Conservation (phyloP, 257 asterid species). For the Asclepias syriaca region DNA sequence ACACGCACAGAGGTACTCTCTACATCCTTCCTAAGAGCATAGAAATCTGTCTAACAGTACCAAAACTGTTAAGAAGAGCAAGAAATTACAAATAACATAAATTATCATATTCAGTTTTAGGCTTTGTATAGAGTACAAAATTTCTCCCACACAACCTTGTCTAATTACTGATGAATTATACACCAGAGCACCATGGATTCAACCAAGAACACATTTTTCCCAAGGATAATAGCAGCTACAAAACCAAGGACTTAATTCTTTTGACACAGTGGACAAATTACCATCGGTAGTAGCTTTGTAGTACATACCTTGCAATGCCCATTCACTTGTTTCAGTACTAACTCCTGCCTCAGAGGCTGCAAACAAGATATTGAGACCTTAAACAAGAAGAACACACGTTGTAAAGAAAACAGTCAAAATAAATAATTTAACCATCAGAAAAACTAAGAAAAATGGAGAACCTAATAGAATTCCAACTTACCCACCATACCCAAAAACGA, state of each 20-base stretch:
- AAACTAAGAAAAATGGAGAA: not conserved
- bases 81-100: not conserved
- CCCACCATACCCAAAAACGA: not conserved
- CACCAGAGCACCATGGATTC: not conserved
- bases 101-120: not conserved
- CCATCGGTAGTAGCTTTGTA: not conserved
- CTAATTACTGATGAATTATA: not conserved
- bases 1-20: slow-evolving; percentile 62
- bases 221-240: not conserved
- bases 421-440: not conserved
- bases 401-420: not conserved
- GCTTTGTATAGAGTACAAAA: no score
- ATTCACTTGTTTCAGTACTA: slow-evolving; percentile 63
- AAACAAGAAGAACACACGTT: slow-evolving; percentile 21
- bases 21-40: slow-evolving; percentile 74
- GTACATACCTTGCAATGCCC: slow-evolving; percentile 84
- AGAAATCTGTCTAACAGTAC: slow-evolving; percentile 62
- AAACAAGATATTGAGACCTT: slow-evolving; percentile 42
- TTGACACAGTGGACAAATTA: not conserved
- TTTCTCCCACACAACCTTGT: not conserved
- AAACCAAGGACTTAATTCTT: not conserved
- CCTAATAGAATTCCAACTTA: not conserved
- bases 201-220: no score
- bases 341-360: slow-evolving; percentile 70
- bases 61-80: slow-evolving; percentile 9